Conservation (phyloP, 2,329 filamentous ascomycete species). For the Ceratocystis smalleyi region DNA sequence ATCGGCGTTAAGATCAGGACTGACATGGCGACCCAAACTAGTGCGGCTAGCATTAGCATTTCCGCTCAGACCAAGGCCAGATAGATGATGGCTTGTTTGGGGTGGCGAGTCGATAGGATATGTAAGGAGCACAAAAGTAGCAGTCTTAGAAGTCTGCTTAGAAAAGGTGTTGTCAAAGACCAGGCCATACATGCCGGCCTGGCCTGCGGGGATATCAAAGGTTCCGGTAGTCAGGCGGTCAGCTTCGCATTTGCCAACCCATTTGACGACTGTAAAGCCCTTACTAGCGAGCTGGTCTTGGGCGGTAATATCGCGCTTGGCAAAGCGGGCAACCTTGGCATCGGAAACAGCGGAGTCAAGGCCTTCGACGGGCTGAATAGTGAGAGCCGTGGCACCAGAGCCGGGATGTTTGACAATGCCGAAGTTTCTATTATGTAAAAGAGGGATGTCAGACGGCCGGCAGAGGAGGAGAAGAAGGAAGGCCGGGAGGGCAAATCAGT, state of each 20-base stretch:
- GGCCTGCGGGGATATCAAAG: constrained; percentile 56
- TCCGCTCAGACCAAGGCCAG: constrained; percentile 30
- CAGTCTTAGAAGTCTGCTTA: constrained; percentile 84
- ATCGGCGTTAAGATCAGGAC: constrained; percentile 30
- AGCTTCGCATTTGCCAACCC: constrained; percentile 90
- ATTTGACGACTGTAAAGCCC: constrained; percentile 57
- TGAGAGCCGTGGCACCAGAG: constrained; percentile 39
- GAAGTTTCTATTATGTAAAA: constrained; percentile 52
- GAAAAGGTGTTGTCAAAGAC: constrained; percentile 99
- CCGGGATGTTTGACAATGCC: constrained; percentile 96
- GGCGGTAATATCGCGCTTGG: constrained; percentile 44
- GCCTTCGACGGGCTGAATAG: constrained; percentile 30
- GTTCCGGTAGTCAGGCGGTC: constrained; percentile 88
- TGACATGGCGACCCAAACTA: constrained; percentile 36
- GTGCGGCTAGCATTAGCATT: constrained; percentile 29
- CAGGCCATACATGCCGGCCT: constrained; percentile 86
- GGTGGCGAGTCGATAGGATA: constrained; percentile 74
- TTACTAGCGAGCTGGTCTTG: constrained; percentile 49
- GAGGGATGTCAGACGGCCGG: neutral
- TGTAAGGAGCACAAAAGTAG: constrained; percentile 84
- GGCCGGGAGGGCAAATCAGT: constrained; percentile 10
- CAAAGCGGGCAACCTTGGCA: constrained; percentile 33
- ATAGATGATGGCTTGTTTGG: constrained; percentile 56
- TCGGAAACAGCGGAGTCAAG: constrained; percentile 30
- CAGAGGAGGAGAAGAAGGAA: neutral